Percentiles rank a stretch among this genome's conserved stretches.
Conservation (phyloP, 2,329 filamentous ascomycete species). For the Colletotrichum australisinense region DNA sequence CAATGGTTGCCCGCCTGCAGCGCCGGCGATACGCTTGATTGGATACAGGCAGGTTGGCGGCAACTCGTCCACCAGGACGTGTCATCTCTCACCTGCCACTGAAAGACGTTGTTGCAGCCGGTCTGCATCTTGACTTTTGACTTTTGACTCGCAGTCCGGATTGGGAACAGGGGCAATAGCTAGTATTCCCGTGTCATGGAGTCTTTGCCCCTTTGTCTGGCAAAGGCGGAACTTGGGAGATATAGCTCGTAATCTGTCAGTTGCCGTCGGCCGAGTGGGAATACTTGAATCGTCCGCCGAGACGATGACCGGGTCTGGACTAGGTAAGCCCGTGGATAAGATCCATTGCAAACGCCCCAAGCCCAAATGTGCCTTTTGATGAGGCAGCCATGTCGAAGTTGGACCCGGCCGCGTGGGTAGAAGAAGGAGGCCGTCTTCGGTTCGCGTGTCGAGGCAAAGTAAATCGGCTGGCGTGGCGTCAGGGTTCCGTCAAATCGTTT, state of each 20-base stretch:
- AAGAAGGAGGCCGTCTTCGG: conserved; percentile 18
- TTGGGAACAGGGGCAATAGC: neutral
- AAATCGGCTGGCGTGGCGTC: conserved; percentile 26
- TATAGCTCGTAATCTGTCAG: neutral
- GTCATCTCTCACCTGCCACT: conserved; percentile 27
- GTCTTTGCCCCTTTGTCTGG: neutral
- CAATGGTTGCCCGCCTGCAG: conserved; percentile 9
- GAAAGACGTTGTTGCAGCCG: conserved; percentile 13
- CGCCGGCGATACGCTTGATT: conserved; percentile 22
- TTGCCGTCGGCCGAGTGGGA: conserved; percentile 10
- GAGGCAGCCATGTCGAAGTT: conserved; percentile 7
- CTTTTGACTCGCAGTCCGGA: neutral
- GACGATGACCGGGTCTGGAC: conserved; percentile 14
- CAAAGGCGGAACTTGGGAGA: neutral
- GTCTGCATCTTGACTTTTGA: conserved; percentile 15
- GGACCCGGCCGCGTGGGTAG: conserved; percentile 14
- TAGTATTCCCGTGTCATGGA: neutral
- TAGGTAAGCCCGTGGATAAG: conserved; percentile 11
- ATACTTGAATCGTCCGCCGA: neutral
- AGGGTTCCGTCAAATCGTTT: conserved; percentile 25
- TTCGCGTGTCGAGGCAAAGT: conserved; percentile 24
- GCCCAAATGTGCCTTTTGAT: neutral
- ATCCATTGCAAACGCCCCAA: neutral
- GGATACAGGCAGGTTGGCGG: conserved; percentile 8
- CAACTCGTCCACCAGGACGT: conserved; percentile 11